phyloP scores from a whole-genome alignment of 805 yeast species.

The Blastobotrys americana region DNA sequence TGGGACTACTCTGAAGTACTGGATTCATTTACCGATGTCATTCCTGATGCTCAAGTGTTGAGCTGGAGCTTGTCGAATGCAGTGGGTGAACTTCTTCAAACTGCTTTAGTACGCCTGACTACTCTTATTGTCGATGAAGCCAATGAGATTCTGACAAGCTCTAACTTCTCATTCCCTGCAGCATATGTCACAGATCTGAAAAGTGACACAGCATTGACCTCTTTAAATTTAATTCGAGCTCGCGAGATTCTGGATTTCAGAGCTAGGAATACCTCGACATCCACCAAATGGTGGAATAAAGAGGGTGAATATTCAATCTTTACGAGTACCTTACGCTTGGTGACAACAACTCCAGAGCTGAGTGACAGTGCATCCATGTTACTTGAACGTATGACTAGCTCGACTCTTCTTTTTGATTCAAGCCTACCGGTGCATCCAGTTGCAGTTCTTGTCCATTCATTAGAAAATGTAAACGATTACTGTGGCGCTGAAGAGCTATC shows the following conservation, averaged over 20 bases:
- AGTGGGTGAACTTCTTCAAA: neutral
- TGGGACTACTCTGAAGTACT: slow-evolving; percentile 38
- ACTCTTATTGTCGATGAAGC: neutral
- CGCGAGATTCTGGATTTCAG: slow-evolving; percentile 52
- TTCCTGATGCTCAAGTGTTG: slow-evolving; percentile 30
- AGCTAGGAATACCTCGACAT: slow-evolving; percentile 30
- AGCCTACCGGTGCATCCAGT: slow-evolving; percentile 48
- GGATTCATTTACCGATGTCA: slow-evolving; percentile 28
- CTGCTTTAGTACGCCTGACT: neutral
- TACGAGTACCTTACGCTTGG: slow-evolving; percentile 54
- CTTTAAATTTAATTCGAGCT: slow-evolving; percentile 22
- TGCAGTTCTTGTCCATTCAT: slow-evolving; percentile 45
- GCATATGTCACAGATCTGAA: slow-evolving; percentile 7
- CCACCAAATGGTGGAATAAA: slow-evolving; percentile 69
- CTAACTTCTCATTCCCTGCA: slow-evolving; percentile 12
- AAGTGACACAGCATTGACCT: slow-evolving; percentile 4
- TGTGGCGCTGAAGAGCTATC: slow-evolving; percentile 16
- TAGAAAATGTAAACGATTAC: slow-evolving; percentile 20
- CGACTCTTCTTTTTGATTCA: slow-evolving; percentile 50
- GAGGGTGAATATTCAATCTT: slow-evolving; percentile 50
- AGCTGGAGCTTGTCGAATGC: neutral
- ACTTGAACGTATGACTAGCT: slow-evolving; percentile 41
- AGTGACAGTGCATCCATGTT: slow-evolving; percentile 43
- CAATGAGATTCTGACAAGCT: slow-evolving; percentile 1
- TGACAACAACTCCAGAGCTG: slow-evolving; percentile 30